These are phyloP conservation scores for Megacollybia marginata DNA, from an alignment of 768 basidiomycete species.

Conservation along the genomic window DNA sequence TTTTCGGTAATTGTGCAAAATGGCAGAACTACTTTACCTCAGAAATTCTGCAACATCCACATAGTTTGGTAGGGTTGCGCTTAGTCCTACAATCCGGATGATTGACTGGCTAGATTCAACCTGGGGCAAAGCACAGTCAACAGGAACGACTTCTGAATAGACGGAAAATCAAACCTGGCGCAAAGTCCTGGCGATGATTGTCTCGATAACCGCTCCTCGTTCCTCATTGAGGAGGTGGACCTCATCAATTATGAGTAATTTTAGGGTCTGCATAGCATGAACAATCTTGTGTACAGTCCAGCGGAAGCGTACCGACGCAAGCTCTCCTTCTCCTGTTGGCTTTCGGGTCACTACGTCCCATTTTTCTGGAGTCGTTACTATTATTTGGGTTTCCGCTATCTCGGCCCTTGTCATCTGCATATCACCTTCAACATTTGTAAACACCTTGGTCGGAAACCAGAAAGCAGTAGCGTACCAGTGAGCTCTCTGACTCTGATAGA, in stretches of 20 bases:
- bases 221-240: slow-evolving; percentile 97
- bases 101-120: slow-evolving; percentile 96
- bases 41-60: slow-evolving; percentile 94
- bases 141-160: background rate
- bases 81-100: slow-evolving; percentile 92
- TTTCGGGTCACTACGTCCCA: slow-evolving; percentile 99
- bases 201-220: slow-evolving; percentile 96
- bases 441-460: background rate
- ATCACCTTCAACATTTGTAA: slow-evolving; percentile 46
- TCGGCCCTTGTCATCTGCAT: slow-evolving; percentile 96
- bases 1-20: background rate
- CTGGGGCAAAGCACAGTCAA: slow-evolving; percentile 26
- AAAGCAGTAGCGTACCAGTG: slow-evolving; percentile 48
- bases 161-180: slow-evolving; percentile 51
- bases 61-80: slow-evolving; percentile 96
- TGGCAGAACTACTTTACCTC: slow-evolving; percentile 38
- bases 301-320: slow-evolving; percentile 66
- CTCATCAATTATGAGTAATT: slow-evolving; percentile 95
- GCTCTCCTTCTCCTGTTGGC: slow-evolving; percentile 92
- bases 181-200: slow-evolving; percentile 92
- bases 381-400: slow-evolving; percentile 92
- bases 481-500: slow-evolving; percentile 82
- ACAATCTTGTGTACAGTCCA: background rate
- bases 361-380: slow-evolving; percentile 98
- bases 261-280: slow-evolving; percentile 56